Evolutionary conservation across 495 filamentous ascomycete genomes (phyloP).

Genomic region (Penicillium egyptiacum): DNA sequence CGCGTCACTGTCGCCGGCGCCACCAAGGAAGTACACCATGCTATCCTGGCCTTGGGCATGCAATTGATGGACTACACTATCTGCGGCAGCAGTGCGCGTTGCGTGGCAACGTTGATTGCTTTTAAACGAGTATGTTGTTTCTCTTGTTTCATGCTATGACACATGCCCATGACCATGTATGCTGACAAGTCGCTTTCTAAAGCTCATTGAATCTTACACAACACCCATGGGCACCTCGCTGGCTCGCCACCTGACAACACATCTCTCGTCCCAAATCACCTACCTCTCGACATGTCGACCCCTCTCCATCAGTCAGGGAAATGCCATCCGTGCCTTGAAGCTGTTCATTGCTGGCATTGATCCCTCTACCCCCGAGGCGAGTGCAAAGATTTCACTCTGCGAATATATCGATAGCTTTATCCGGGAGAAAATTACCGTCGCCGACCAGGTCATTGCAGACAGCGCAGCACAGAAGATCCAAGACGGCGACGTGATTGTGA

Average conservation of each 20-base stretch:
- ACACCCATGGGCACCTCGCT: constrained; percentile 82
- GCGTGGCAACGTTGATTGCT: constrained; percentile 80
- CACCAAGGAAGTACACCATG: constrained; percentile 86
- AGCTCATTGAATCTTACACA: constrained; percentile 90
- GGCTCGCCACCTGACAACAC: constrained; percentile 86
- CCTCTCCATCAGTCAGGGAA: constrained; percentile 91
- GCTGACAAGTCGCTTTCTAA: constrained; percentile 9
- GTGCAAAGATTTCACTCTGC: constrained; percentile 73
- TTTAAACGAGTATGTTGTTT: constrained; percentile 73
- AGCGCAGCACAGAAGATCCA: constrained; percentile 73
- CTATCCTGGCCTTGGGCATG: constrained; percentile 79
- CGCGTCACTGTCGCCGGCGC: constrained; percentile 71
- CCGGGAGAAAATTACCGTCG: constrained; percentile 81
- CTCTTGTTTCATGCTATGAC: neutral
- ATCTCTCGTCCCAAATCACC: constrained; percentile 91
- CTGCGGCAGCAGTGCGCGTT: constrained; percentile 85
- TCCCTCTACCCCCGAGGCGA: constrained; percentile 71
- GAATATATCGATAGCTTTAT: constrained; percentile 87
- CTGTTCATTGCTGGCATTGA: constrained; percentile 82
- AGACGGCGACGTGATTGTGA: constrained; percentile 79
- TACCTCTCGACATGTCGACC: constrained; percentile 90
- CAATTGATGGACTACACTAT: constrained; percentile 88
- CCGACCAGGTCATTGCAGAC: constrained; percentile 78
- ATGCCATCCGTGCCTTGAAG: constrained; percentile 93
- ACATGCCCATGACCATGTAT: constrained; percentile 6